Evolutionary conservation across 768 basidiomycete genomes (phyloP).

Genomic region (Mycena polygramma): DNA sequence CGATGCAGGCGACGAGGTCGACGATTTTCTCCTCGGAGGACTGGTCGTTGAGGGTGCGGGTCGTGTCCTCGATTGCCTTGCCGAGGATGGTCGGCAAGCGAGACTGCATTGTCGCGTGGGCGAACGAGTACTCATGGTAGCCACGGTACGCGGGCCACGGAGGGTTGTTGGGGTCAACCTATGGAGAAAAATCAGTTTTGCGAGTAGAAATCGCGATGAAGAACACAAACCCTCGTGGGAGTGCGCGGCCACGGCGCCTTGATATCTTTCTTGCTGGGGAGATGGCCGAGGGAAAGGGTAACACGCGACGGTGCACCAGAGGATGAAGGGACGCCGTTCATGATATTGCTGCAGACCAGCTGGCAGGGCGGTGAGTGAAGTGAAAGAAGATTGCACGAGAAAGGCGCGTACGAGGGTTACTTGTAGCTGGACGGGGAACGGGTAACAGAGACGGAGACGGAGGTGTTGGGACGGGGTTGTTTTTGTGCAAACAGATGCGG

Average conservation of each 20-base stretch:
- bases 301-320: conserved; percentile 67
- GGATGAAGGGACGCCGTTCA: conserved; percentile 34
- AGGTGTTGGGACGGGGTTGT: background rate
- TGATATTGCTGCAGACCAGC: conserved; percentile 27
- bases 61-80: conserved; percentile 94
- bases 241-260: conserved; percentile 81
- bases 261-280: conserved; percentile 80
- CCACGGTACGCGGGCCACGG: conserved; percentile 88
- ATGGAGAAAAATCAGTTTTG: background rate
- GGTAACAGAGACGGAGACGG: conserved; percentile 4
- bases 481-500: too few species aligned
- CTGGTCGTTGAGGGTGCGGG: conserved; percentile 89
- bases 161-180: conserved; percentile 88
- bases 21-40: conserved; percentile 85
- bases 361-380: conserved; percentile 14
- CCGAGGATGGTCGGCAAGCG: conserved; percentile 95
- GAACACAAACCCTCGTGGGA: conserved; percentile 60
- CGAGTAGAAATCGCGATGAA: background rate
- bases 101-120: conserved; percentile 96
- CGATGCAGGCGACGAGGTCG: conserved; percentile 88
- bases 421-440: conserved; percentile 15
- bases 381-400: background rate
- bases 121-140: conserved; percentile 86
- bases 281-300: conserved; percentile 79
- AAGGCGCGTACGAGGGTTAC: conserved; percentile 3